These are phyloP conservation scores for Neonectria coccinea DNA, from an alignment of 2,329 filamentous ascomycete species.

Conservation along the genomic window DNA sequence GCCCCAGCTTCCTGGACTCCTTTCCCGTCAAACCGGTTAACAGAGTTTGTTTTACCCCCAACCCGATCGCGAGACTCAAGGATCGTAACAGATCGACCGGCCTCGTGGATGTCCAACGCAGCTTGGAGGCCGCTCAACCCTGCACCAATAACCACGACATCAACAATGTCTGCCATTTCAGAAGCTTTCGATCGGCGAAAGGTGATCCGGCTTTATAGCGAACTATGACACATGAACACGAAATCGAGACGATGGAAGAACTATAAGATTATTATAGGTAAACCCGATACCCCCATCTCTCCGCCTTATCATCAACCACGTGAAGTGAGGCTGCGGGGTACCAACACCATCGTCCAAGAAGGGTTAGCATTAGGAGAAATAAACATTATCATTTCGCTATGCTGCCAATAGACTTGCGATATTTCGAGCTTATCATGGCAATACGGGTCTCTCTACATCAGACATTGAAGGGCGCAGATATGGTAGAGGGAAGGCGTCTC, in stretches of 20 bases:
- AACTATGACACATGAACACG: background rate
- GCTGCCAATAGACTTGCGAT: background rate
- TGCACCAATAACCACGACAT: conserved; percentile 1
- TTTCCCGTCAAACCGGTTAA: conserved; percentile 9
- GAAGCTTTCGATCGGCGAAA: no score
- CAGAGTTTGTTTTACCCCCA: conserved; percentile 20
- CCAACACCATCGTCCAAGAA: background rate
- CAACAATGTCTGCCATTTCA: conserved; percentile 7
- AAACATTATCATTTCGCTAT: background rate
- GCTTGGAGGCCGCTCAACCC: conserved; percentile 26
- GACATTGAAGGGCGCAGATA: background rate
- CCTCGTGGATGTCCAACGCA: conserved; percentile 15
- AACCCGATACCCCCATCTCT: no score
- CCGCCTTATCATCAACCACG: no score
- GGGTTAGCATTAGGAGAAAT: background rate
- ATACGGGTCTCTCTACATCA: background rate
- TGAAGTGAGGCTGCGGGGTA: background rate
- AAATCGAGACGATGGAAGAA: background rate
- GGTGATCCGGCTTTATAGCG: no score
- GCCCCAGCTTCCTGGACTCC: conserved; percentile 17
- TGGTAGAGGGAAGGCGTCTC: background rate
- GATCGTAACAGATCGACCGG: conserved; percentile 12
- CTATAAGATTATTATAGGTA: background rate
- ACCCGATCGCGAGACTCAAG: conserved; percentile 23
- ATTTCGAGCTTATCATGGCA: background rate